These are phyloP conservation scores for Coemansia sp. DNA, from an alignment of 192 early-diverging fungal species.

Conservation along the genomic window DNA sequence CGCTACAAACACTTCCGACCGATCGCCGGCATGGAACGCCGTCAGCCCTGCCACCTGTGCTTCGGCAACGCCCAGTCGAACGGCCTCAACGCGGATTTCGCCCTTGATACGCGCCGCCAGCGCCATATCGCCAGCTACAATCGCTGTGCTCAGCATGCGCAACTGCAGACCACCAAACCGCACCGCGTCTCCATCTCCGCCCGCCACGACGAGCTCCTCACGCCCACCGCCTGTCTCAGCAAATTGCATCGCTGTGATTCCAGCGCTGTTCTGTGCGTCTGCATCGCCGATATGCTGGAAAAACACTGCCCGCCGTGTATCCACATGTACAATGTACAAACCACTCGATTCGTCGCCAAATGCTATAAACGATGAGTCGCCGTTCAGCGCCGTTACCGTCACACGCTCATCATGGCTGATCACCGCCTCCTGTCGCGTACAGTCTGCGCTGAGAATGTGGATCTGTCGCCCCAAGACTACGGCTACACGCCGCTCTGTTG, in stretches of 20 bases:
- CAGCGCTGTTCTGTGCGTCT: neutral
- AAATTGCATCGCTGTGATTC: constrained; percentile 23
- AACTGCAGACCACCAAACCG: constrained; percentile 36
- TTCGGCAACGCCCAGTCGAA: constrained; percentile 1
- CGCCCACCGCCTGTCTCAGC: constrained; percentile 3
- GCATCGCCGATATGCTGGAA: constrained; percentile 15
- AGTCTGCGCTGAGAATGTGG: constrained; percentile 26
- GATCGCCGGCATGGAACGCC: constrained; percentile 8
- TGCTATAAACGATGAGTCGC: constrained; percentile 45
- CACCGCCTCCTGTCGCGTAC: constrained; percentile 25
- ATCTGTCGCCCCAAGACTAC: constrained; percentile 28
- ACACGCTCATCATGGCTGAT: constrained; percentile 29
- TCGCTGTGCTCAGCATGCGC: constrained; percentile 25
- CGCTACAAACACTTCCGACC: constrained; percentile 21
- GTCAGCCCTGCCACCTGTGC: constrained; percentile 20
- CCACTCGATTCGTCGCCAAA: constrained; percentile 40
- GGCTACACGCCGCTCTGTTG: constrained; percentile 31
- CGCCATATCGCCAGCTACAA: constrained; percentile 27
- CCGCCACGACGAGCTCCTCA: constrained; percentile 40
- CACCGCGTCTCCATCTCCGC: constrained; percentile 16
- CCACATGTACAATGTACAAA: constrained; percentile 47
- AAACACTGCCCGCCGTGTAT: constrained; percentile 34
- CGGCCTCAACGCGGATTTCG: constrained; percentile 28
- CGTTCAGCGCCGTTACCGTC: constrained; percentile 24
- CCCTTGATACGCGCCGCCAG: constrained; percentile 19